Conservation (phyloP, 1,139 yeast species). For the Yamadazyma pseudoaaseri region DNA sequence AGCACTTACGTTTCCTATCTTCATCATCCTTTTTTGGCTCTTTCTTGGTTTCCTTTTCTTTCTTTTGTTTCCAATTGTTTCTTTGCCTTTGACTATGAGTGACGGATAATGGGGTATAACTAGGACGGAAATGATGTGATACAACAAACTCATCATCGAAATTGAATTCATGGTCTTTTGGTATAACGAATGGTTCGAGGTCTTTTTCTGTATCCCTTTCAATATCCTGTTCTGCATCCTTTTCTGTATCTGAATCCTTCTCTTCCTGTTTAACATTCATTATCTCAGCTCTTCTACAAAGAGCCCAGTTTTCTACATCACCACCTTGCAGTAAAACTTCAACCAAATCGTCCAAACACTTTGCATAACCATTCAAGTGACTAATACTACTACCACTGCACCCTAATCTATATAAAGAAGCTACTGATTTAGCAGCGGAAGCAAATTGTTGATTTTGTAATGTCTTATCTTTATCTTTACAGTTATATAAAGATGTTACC, state of each 20-base stretch:
- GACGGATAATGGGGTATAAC: conserved; percentile 48
- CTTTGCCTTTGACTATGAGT: conserved; percentile 21
- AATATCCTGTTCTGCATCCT: conserved; percentile 5
- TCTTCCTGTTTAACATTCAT: conserved; percentile 9
- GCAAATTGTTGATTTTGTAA: conserved; percentile 49
- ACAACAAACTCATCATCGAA: conserved; percentile 29
- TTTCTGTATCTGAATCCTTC: conserved; percentile 1
- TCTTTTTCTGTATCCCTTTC: not conserved
- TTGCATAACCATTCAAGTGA: conserved; percentile 53
- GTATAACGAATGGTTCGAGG: conserved; percentile 14
- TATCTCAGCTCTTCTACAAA: conserved; percentile 49
- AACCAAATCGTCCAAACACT: conserved; percentile 55
- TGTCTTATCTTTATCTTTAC: conserved; percentile 14
- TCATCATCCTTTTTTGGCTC: conserved; percentile 8
- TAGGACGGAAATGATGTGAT: conserved; percentile 41
- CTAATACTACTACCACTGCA: conserved; percentile 42
- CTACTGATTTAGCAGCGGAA: conserved; percentile 64
- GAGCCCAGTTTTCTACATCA: conserved; percentile 54
- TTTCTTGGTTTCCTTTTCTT: conserved; percentile 11
- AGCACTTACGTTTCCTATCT: conserved; percentile 5
- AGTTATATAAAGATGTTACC: conserved; percentile 42
- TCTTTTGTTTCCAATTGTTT: conserved; percentile 11
- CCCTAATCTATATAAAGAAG: conserved; percentile 56
- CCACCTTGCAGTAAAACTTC: conserved; percentile 45
- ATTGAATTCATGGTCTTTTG: conserved; percentile 38